Evolutionary conservation across 495 filamentous ascomycete species (phyloP).

Genomic region (Xylaria grammica): DNA sequence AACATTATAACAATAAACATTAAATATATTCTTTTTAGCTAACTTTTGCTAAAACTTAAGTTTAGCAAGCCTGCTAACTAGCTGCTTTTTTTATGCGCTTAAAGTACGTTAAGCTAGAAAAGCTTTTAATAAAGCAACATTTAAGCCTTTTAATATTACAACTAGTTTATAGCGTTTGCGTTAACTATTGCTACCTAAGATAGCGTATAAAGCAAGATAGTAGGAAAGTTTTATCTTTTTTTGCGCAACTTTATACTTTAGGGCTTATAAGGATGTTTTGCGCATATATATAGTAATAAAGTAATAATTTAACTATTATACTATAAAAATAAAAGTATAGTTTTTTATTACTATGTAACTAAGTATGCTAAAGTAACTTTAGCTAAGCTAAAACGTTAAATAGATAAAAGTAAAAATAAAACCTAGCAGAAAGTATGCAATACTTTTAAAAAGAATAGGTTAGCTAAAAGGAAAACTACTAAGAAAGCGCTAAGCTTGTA

Average conservation of each 20-base stretch:
- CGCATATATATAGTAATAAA: conserved; percentile 3
- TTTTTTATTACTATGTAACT: neutral
- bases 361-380: neutral
- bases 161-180: neutral
- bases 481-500: neutral
- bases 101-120: neutral
- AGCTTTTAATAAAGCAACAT: neutral
- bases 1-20: neutral
- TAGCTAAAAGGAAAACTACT: neutral
- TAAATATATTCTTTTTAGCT: neutral
- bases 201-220: neutral
- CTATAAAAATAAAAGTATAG: neutral
- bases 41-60: neutral
- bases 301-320: neutral
- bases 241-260: neutral
- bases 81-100: neutral
- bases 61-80: neutral
- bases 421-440: neutral
- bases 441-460: neutral
- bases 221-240: neutral
- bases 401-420: neutral
- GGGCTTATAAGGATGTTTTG: neutral
- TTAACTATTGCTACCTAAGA: neutral
- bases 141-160: neutral
- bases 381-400: neutral